These are phyloP conservation scores for Penicillium occitanis DNA, from an alignment of 2,329 filamentous ascomycete species.

Conservation along the genomic window DNA sequence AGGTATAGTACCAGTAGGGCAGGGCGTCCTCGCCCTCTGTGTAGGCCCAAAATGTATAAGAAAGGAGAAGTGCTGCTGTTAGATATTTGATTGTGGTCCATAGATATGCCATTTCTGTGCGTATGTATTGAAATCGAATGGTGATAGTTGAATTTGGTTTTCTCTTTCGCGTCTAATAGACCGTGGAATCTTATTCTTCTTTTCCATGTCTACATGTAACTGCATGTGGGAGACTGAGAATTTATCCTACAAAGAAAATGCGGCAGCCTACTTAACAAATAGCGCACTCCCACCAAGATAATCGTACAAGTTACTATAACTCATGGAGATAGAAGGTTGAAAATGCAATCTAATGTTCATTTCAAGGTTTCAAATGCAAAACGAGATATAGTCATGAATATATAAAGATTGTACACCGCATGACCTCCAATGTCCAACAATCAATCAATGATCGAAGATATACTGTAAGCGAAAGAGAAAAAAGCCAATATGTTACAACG, in stretches of 20 bases:
- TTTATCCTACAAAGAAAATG: neutral
- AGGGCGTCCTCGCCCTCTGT: neutral
- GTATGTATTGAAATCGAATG: neutral
- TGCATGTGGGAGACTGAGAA: neutral
- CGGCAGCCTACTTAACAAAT: neutral
- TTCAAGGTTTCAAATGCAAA: neutral
- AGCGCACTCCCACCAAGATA: neutral
- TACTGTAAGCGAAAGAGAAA: neutral
- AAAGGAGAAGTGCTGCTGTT: neutral
- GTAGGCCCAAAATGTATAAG: neutral
- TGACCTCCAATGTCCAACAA: neutral
- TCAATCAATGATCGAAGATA: neutral
- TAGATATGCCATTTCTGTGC: neutral
- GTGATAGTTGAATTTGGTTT: neutral
- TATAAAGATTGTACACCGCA: neutral
- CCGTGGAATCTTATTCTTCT: neutral
- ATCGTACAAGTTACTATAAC: neutral
- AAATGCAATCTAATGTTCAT: neutral
- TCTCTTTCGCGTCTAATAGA: neutral
- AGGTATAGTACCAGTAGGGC: neutral
- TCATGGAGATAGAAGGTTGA: neutral
- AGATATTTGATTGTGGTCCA: neutral
- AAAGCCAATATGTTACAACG: neutral
- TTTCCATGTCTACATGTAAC: too few relatives aligned
- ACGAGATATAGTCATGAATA: neutral